phyloP scores from a whole-genome alignment of 768 basidiomycete genomes.

The Auricularia sp. region DNA sequence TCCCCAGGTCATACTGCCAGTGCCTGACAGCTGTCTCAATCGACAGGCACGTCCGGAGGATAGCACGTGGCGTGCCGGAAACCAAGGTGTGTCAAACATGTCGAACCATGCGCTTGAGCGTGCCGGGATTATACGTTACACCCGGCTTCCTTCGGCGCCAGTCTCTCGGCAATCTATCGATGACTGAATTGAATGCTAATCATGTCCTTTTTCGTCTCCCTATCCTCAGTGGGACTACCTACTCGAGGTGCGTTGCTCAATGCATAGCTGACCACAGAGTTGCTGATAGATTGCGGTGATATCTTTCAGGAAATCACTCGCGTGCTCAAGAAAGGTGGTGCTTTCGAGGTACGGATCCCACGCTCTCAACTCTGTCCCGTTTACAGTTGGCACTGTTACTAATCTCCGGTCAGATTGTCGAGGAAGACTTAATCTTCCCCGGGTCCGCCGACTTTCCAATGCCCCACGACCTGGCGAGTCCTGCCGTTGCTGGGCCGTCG shows the following conservation, averaged over 20 bases:
- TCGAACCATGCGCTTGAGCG: not conserved
- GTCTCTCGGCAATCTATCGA: not conserved
- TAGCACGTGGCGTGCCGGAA: slow-evolving; percentile 12
- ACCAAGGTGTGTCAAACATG: slow-evolving; percentile 6
- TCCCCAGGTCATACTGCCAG: not conserved
- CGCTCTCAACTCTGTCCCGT: too few species aligned
- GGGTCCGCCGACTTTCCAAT: slow-evolving; percentile 26
- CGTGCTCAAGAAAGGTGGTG: slow-evolving; percentile 65
- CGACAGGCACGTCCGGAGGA: slow-evolving; percentile 23
- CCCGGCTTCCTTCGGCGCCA: not conserved
- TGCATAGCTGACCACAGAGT: not conserved
- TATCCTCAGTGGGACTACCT: slow-evolving; percentile 51
- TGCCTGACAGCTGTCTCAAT: slow-evolving; percentile 7
- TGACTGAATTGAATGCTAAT: not conserved
- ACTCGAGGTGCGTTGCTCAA: slow-evolving; percentile 32
- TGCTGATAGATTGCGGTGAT: not conserved
- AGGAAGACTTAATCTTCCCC: slow-evolving; percentile 68
- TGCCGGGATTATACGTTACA: not conserved
- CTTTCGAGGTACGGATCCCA: slow-evolving; percentile 43
- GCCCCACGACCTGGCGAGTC: slow-evolving; percentile 5
- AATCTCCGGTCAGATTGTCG: slow-evolving; percentile 39
- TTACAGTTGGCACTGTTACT: not conserved
- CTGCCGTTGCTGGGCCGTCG: not conserved
- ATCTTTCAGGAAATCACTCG: slow-evolving; percentile 42
- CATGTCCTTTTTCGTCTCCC: not conserved